Percentiles rank a stretch among this genome's conserved stretches.
These are phyloP conservation scores for Alternaria solani DNA, from an alignment of 2,329 filamentous ascomycete species.

Conservation along the genomic window DNA sequence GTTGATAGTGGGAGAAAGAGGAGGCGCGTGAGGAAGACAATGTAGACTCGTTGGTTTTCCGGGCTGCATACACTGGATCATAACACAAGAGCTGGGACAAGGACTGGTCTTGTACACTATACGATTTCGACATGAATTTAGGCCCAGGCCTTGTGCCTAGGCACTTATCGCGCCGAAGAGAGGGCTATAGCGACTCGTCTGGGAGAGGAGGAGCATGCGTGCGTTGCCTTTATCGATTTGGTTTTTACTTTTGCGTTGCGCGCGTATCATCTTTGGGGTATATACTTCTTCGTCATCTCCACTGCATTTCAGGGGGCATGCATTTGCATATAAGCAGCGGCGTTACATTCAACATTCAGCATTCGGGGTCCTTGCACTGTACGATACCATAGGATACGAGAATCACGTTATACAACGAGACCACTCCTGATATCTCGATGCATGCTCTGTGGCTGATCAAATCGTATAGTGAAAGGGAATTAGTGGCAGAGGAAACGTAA, in stretches of 20 bases:
- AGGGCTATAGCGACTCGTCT: not conserved
- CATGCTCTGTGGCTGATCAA: not conserved
- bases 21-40: conserved; percentile 39
- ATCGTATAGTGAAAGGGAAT: not conserved
- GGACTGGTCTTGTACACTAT: not conserved
- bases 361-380: not conserved
- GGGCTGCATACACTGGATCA: not conserved
- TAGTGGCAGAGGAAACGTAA: not conserved
- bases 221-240: not conserved
- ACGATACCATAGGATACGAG: conserved; percentile 2
- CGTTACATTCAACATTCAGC: not conserved
- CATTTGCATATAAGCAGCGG: not conserved
- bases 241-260: not conserved
- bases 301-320: not conserved
- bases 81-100: not conserved
- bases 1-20: conserved; percentile 33
- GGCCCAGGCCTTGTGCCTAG: not conserved
- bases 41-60: conserved; percentile 28
- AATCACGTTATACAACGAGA: not conserved
- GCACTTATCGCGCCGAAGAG: not conserved
- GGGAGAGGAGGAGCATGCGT: not conserved
- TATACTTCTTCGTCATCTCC: not conserved
- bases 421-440: not conserved
- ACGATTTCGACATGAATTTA: not conserved
- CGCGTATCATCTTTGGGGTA: not conserved